Percentiles rank a stretch among this genome's conserved stretches.
These are phyloP conservation scores for Nicotiana rustica DNA, from an alignment of 305 asterid genomes.

Conservation along the genomic window DNA sequence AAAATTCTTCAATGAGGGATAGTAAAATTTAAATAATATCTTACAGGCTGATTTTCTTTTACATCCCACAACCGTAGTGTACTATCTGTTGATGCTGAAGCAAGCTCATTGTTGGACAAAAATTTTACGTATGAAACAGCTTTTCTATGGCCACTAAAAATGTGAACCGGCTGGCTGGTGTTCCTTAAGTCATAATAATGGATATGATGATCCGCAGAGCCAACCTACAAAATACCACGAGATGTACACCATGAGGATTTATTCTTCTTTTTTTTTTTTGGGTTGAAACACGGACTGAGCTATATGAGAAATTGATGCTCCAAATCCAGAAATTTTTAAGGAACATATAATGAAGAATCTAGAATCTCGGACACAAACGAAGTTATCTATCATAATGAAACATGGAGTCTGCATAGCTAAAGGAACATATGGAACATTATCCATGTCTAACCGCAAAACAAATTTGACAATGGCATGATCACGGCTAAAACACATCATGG, in stretches of 20 bases:
- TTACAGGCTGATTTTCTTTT: constrained; percentile 59
- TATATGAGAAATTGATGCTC: constrained; percentile 22
- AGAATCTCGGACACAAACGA: background rate
- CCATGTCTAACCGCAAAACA: constrained; percentile 11
- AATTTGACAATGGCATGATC: background rate
- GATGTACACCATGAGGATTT: constrained; percentile 6
- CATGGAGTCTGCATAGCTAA: background rate
- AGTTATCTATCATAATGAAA: background rate
- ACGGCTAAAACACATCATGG: background rate
- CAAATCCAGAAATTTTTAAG: constrained; percentile 2
- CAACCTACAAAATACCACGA: constrained; percentile 57
- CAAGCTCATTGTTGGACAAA: constrained; percentile 74
- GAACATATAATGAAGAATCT: background rate
- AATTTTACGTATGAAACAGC: constrained; percentile 79
- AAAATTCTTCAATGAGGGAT: constrained; percentile 7
- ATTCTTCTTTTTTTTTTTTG: background rate
- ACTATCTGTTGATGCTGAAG: constrained; percentile 87
- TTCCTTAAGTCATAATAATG: constrained; percentile 80
- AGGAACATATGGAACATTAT: background rate
- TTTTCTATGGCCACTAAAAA: constrained; percentile 74
- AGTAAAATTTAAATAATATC: constrained; percentile 32
- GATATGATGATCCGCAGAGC: constrained; percentile 81
- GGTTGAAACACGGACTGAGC: background rate
- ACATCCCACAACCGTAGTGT: constrained; percentile 82
- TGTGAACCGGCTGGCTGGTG: constrained; percentile 65